Conservation (phyloP, 2,329 filamentous ascomycete genomes). For the Verticillium klebahnii region DNA sequence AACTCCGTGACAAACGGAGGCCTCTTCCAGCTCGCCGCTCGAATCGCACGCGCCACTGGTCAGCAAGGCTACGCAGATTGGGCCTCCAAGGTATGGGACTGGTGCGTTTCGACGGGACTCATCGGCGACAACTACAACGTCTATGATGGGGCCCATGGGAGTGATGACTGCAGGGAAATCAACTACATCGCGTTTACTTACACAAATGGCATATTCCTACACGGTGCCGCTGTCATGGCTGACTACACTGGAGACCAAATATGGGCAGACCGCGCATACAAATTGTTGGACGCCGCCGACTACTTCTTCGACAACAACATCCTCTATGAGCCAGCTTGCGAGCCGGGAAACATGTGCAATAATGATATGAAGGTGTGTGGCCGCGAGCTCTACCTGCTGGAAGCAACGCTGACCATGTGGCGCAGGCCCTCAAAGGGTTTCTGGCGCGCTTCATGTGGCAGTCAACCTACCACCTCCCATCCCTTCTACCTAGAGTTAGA, state of each 20-base stretch:
- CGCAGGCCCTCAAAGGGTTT: conserved; percentile 60
- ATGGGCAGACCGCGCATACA: conserved; percentile 50
- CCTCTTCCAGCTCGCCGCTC: conserved; percentile 77
- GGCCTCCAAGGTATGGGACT: conserved; percentile 64
- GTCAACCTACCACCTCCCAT: conserved; percentile 51
- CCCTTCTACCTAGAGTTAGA: conserved; percentile 42
- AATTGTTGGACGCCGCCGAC: conserved; percentile 42
- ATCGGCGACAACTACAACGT: conserved; percentile 51
- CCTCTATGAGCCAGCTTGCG: conserved; percentile 66
- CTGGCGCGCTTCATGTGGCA: conserved; percentile 61
- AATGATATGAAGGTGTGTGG: conserved; percentile 47
- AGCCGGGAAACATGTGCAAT: conserved; percentile 51
- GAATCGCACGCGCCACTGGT: conserved; percentile 65
- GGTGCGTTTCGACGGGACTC: conserved; percentile 53
- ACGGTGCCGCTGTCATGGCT: conserved; percentile 59
- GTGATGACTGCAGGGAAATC: conserved; percentile 46
- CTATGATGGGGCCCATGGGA: conserved; percentile 57
- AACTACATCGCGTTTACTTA: conserved; percentile 60
- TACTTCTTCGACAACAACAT: conserved; percentile 48
- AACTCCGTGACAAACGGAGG: conserved; percentile 77
- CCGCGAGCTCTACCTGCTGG: neutral
- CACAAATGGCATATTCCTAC: conserved; percentile 60
- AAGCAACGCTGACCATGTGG: neutral
- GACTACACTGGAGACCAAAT: conserved; percentile 49
- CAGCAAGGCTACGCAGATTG: conserved; percentile 63